Evolutionary conservation across 2,329 filamentous ascomycete genomes (phyloP), one percentile per base, ranked within the genome.

Genomic region (Ampelomyces quisqualis): DNA sequence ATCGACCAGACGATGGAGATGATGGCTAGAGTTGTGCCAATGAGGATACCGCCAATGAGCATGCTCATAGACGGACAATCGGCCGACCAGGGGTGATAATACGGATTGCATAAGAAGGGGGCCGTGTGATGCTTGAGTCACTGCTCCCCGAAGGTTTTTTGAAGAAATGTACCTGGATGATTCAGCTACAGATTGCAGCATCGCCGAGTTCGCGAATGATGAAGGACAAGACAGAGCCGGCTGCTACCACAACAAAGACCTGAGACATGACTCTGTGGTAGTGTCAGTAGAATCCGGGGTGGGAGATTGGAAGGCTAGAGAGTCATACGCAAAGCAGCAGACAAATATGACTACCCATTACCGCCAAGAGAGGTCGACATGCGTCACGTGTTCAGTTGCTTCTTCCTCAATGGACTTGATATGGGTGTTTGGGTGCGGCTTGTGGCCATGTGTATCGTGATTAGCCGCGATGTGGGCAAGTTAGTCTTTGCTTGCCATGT

Each of bases 51-150:
- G 6, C 74, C 77, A 38, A 80, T 78, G 3, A 80, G 64, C 68
- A 77, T 76, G 34, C 67, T 70, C 78, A 80, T 81, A 2, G 71
- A 75, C 0, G 7, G 77, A 80, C 0, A 81, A 70, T 3, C 78
- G 72, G 8, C 78, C 78, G 2, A 80, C 70, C 14, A 80, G 70
- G 3, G 78, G 78, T 1, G 76, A 79, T 1, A 80, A 67, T 2
- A 78, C 78, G 31, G 70, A 73, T 61, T 81, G 78, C 72, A 80
- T 79, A 7, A 81, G 70, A 0, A 81, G 66, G 1, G 77, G 78
- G 0, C 77, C 77, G 72, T 80, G 32, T 38, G 43, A 14, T n/a
- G 1, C 26, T 32, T 47, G 1, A 51, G 18, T 30, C 11, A 2
- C 14, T 11, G 3, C 7, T 5, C 2, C n/a, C n/a, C 7, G 4